Evolutionary conservation across 108 stramenopile species (phyloP), one percentile per base, ranked within the genome.

Genomic region (Tribonema minus): DNA sequence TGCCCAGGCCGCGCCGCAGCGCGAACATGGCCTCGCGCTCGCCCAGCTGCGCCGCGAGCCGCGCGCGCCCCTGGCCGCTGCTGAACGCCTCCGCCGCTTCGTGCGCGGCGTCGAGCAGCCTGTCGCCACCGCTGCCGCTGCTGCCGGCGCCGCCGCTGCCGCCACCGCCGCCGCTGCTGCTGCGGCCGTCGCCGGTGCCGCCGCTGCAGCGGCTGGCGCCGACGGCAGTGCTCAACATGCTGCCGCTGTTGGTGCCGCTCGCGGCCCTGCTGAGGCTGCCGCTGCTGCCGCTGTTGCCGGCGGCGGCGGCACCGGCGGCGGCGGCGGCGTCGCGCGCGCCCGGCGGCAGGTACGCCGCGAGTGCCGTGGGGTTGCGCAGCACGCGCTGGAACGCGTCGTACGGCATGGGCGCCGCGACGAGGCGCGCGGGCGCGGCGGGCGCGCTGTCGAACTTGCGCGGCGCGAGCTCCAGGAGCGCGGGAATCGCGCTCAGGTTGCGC

Each of bases 401-500:
- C 67, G 67, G 68, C 70, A 71, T 80, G 41, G 72, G 38, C 2
- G 79, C 34, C 27, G 65, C 32, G n/a, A 80, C 61, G 30, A 82
- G 81, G 30, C 71, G 32, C 33, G 26, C 27, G 25, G 80, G 80
- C 34, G 68, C 80, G 5, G 37, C 3, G 31, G 79, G 77, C 0
- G 68, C 81, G 46, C 61, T 69, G 27, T 31, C n/a, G 66, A 79
- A 61, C 60, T 81, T 83, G 30, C 82, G 34, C 30, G 72, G 37
- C n/a, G 2, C 1, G 28, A 71, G 31, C 0, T 9, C 63, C 66
- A 85, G 84, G 20, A 31, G 40, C 0, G 84, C 76, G 6, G 86
- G 58, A 31, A 86, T 82, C n/a, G 87, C 87, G 40, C 70, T 72
- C 40, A 88, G 74, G 74, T 88, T 88, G 38, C 74, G 80, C 15